Evolutionary conservation across 768 basidiomycete genomes (phyloP), one percentile per base, ranked within the genome.

Genomic region (Pleurotus tuoliensis): DNA sequence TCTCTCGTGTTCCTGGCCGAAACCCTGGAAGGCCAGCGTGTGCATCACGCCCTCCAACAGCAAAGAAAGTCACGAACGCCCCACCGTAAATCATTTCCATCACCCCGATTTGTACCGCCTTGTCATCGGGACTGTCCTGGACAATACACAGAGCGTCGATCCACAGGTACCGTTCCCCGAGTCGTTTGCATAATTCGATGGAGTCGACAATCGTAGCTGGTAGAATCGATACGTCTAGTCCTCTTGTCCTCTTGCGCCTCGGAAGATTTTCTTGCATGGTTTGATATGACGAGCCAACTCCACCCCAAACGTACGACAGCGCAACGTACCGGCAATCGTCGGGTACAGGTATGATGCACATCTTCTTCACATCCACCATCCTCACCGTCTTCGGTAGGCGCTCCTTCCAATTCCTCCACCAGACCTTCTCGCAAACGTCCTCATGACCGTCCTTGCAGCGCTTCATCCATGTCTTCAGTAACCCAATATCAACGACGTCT

Each of bases 261-360:
- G 16, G 3, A 13, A 53, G 4, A 20, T 53, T 53, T 20, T 18
- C 15, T 13, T 9, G 13, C 13, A 20, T 43, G 12, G 51, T 53
- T 41, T 41, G 34, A 13, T 53, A 53, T n/a, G n/a, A 22, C 8
- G 13, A 37, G 37, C 51, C 51, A 22, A 39, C 15, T 7, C 51
- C 51, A 12, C 51, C 51, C 51, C 51, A 53, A 30, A 53, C 51
- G 39, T 53, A 53, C n/a, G 51, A 53, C 12, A 53, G 39, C 5
- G 51, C 51, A 16, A 40, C 15, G 37, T 40, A 53, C n/a, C 39
- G 34, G n/a, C 51, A 53, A 15, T 11, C 39, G 15, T 15, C 15
- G 12, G 51, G 51, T 24, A 38, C 39, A 5, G 51, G 39, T 9
- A 53, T 37, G 8, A 53, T 41, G 15, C 22, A 7, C 51, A 53